Evolutionary conservation across 768 basidiomycete genomes (phyloP).

Genomic region (Leccinum imitatum): DNA sequence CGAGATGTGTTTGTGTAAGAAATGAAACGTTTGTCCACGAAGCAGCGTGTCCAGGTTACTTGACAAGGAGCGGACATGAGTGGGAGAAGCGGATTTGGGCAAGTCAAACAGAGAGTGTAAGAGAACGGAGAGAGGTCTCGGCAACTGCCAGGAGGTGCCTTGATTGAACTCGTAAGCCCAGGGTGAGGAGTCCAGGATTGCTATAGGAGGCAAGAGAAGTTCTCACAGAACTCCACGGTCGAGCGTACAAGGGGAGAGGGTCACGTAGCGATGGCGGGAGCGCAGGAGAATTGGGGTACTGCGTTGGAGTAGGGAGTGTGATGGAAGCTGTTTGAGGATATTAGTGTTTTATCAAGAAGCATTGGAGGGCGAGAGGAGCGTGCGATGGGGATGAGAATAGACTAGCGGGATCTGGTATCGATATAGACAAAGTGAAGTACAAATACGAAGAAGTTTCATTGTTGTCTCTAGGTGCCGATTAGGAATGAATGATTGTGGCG

Average conservation of each 20-base stretch:
- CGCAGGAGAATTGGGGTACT: background rate
- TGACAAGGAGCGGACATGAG: background rate
- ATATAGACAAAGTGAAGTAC: background rate
- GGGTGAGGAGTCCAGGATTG: slow-evolving; percentile 7
- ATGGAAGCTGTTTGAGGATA: background rate
- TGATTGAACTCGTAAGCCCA: background rate
- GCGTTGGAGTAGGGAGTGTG: background rate
- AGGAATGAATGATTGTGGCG: background rate
- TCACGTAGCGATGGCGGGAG: background rate
- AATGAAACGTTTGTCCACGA: slow-evolving; percentile 4
- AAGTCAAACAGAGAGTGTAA: background rate
- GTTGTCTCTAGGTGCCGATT: background rate
- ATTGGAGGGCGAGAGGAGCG: background rate
- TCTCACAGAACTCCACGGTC: slow-evolving; percentile 12
- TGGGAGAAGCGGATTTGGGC: background rate
- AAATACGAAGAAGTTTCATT: slow-evolving; percentile 4
- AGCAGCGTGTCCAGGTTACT: background rate
- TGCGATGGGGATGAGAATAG: background rate
- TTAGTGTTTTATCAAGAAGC: background rate
- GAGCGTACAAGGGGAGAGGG: background rate
- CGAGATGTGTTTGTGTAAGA: slow-evolving; percentile 6
- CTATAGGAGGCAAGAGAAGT: background rate
- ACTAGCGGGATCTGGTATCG: background rate
- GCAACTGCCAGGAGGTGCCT: background rate
- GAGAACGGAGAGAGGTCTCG: background rate